Base-by-base conservation (phyloP, 2,329 filamentous ascomycete species). In the Fusarium phyllophilum region DNA sequence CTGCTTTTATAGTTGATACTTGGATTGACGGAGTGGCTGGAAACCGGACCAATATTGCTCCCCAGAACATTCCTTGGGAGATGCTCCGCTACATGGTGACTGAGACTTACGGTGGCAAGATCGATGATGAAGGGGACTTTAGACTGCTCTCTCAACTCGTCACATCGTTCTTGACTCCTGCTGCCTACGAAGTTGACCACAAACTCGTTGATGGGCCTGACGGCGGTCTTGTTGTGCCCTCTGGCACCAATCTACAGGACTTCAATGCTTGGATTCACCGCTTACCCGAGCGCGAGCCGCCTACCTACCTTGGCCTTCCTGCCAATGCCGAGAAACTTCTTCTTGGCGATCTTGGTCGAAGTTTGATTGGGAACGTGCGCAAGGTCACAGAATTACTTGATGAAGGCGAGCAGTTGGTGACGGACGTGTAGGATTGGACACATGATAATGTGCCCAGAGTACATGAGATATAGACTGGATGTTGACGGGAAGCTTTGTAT, bases 21-120 rank as follows among this genome's bases (percentile, higher is more conserved):
- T 99, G 96, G 96, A 88, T 98, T 72, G 94, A 98, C 77, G 87
- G 87, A 9, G 91, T 94, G 38, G 93, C 96, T 6, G 91, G 93
- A 76, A 94, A 93, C 74, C 92, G 96, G 67, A 96, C 94, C 68
- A 99, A 99, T 82, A 92, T 99, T 76, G 94, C 95, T 5, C 96
- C 96, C 9, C 90, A 93, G 78, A 97, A 97, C 80, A 94, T 99
- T 26, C 97, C 96, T 3, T 99, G 96, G 96, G 93, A 97, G 65
- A 95, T 99, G 90, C 92, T 99, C 72, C 92, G 94, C 69, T 95
- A 93, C 62, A 89, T 99, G 22, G 89, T 99, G 66, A 93, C 93
- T 2, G 96, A 98, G 84, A 98, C 95, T 72, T 99, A 99, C 80
- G 96, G 96, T 74, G 96, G 96, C 82, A 99, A 99, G 86, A 95